Evolutionary conservation across 2,329 filamentous ascomycete genomes (phyloP).

Genomic region (Phialemoniopsis sp.): DNA sequence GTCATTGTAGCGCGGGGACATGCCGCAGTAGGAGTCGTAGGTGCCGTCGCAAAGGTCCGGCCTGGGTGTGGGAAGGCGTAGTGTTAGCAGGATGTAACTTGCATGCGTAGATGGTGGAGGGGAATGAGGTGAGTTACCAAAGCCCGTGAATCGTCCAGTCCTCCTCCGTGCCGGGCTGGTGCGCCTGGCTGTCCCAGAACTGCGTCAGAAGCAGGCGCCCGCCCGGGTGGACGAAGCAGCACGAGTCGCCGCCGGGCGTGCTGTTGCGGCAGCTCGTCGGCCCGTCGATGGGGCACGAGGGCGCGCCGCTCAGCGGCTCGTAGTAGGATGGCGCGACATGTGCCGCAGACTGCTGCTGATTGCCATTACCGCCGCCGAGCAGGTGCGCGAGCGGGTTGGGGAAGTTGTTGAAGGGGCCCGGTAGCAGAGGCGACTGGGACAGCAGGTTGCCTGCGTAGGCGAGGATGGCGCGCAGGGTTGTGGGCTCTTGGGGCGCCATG

Average conservation of each 20-base stretch:
- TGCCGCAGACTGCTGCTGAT: slow-evolving; percentile 2
- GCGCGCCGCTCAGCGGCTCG: slow-evolving; percentile 15
- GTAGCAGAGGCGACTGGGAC: slow-evolving; percentile 21
- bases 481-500: slow-evolving; percentile 13
- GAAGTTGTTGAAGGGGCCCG: slow-evolving; percentile 9
- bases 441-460: slow-evolving; percentile 26
- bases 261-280: slow-evolving; percentile 35
- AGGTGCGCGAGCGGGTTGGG: slow-evolving; percentile 19
- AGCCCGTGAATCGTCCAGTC: slow-evolving; percentile 41
- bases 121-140: slow-evolving; percentile 23
- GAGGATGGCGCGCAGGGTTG: slow-evolving; percentile 21
- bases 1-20: slow-evolving; percentile 35
- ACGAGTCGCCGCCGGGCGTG: slow-evolving; percentile 28
- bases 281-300: slow-evolving; percentile 33
- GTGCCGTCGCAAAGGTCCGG: slow-evolving; percentile 39
- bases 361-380: slow-evolving; percentile 7
- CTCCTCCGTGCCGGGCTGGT: slow-evolving; percentile 32
- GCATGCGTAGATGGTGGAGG: background rate
- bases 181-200: slow-evolving; percentile 36
- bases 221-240: slow-evolving; percentile 36
- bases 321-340: too few species aligned
- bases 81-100: background rate
- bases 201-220: slow-evolving; percentile 36
- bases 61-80: slow-evolving; percentile 16
- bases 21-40: slow-evolving; percentile 36